Evolutionary conservation across 257 asterid genomes (phyloP), one percentile per base, ranked within the genome.

Genomic region (Rauvolfia tetraphylla): DNA sequence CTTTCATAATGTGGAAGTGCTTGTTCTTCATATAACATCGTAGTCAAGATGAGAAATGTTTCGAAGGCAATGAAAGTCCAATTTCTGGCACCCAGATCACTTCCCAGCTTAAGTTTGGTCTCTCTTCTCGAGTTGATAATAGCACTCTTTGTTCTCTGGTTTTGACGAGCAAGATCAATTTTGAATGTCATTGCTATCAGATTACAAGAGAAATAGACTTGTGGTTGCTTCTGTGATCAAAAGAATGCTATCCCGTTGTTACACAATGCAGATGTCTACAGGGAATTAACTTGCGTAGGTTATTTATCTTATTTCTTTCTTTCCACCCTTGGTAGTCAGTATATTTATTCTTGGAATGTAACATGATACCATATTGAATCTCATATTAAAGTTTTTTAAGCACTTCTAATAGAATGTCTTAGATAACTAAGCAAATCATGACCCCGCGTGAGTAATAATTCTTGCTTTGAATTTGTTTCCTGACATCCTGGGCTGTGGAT

Each of bases 201-300:
- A 34, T 36, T 36, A 33, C 44, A 5, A 23, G 31, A 33, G 29
- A 23, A 56, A 31, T 15, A 14, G 7, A 17, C 39, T 61, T 63
- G 44, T 63, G 69, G 69, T 61, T 61, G 39, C 39, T 3, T 12
- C 22, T 17, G 14, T 34, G 31, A 61, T 15, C 14, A 63, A 63
- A 62, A 63, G 70, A 34, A 63, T 63, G 27, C 70, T 7, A 33
- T 63, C 44, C 7, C 69, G n/a, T 61, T 14, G 12, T 33, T 63
- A 7, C 70, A 33, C 18, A 3, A 18, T 38, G 15, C 49, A 9
- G 27, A 20, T 34, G 2, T 66, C 48, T 66, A 14, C 48, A 1
- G 41, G 71, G 48, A 66, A 36, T 66, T 33, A 33, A 63, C 44
- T 33, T 34, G 70, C 36, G 46, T 63, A 63, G 44, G 70, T 63